These are phyloP conservation scores for Wickerhamiella spandovensis DNA, from an alignment of 805 yeast genomes.

Conservation along the genomic window DNA sequence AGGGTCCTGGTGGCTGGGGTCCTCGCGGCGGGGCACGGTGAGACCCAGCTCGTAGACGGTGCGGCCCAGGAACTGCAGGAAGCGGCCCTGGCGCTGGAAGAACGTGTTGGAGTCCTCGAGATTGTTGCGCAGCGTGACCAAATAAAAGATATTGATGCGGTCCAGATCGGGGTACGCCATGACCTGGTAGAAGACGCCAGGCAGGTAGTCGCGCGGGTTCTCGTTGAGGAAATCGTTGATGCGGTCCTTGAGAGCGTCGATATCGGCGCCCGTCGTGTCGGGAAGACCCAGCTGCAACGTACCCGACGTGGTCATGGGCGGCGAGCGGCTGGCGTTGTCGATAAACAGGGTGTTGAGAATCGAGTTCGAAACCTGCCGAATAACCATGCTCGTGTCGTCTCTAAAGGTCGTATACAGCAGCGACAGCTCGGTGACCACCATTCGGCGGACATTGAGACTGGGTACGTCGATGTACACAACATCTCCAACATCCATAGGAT, in stretches of 20 bases:
- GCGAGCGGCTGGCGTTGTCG: slow-evolving; percentile 27
- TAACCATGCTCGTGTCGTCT: slow-evolving; percentile 17
- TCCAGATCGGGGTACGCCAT: slow-evolving; percentile 26
- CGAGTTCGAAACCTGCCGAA: slow-evolving; percentile 27
- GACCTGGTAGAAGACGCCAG: slow-evolving; percentile 23
- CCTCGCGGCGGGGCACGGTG: slow-evolving; percentile 25
- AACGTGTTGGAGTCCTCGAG: slow-evolving; percentile 22
- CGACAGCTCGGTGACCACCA: slow-evolving; percentile 24
- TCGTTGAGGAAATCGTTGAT: slow-evolving; percentile 21
- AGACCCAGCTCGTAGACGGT: slow-evolving; percentile 25
- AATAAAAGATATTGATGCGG: slow-evolving; percentile 19
- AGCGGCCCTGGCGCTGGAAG: slow-evolving; percentile 21
- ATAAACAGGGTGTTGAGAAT: slow-evolving; percentile 26
- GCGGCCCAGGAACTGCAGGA: slow-evolving; percentile 21
- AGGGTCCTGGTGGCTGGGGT: slow-evolving; percentile 22
- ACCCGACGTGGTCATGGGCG: slow-evolving; percentile 18
- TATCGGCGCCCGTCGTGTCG: slow-evolving; percentile 25
- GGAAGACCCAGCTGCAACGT: slow-evolving; percentile 24
- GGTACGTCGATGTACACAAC: slow-evolving; percentile 21
- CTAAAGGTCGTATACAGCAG: slow-evolving; percentile 26
- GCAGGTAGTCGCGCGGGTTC: slow-evolving; percentile 26
- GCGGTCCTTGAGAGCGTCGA: slow-evolving; percentile 21
- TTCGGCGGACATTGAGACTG: slow-evolving; percentile 15
- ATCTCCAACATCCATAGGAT: slow-evolving; percentile 32
- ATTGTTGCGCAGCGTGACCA: slow-evolving; percentile 22